phyloP scores from a whole-genome alignment of 306 rosid species.

The Calophaca sinica region DNA sequence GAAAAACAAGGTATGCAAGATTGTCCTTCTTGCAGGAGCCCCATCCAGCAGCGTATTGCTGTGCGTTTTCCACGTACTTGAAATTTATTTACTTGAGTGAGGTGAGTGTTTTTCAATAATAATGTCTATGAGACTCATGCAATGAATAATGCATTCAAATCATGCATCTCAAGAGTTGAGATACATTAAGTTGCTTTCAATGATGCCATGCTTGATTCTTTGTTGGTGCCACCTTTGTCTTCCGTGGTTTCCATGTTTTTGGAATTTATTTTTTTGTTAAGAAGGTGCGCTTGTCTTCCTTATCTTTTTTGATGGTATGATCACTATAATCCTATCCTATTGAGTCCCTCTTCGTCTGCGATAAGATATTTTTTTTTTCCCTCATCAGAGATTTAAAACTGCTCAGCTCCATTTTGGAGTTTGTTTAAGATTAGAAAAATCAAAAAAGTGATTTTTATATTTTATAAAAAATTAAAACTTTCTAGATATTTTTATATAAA shows the following conservation, averaged over 20 bases:
- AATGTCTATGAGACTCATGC: constrained; percentile 61
- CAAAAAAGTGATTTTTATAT: no score
- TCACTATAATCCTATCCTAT: background rate
- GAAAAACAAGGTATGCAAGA: constrained; percentile 90
- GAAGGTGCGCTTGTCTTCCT: background rate
- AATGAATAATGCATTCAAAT: constrained; percentile 58
- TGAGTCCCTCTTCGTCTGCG: background rate
- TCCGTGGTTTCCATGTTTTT: constrained; percentile 7
- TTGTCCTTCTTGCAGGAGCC: constrained; percentile 91
- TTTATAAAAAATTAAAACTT: no score
- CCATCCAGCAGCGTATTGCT: constrained; percentile 74
- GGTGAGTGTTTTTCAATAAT: constrained; percentile 60
- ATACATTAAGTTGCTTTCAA: constrained; percentile 53
- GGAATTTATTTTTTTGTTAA: background rate
- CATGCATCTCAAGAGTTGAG: constrained; percentile 50
- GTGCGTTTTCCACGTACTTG: constrained; percentile 65
- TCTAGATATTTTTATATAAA: no score
- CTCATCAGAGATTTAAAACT: constrained; percentile 7
- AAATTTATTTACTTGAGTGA: constrained; percentile 44
- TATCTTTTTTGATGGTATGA: constrained; percentile 5
- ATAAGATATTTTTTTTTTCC: background rate
- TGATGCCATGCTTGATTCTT: constrained; percentile 47
- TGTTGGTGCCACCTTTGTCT: background rate
- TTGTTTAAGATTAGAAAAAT: no score
- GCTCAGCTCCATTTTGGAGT: constrained; percentile 3